A percentile compares a stretch with the other conserved stretches of the same genome.
phyloP scores from a whole-genome alignment of 1,139 yeast species.

The Trichomonascaceae sp. region DNA sequence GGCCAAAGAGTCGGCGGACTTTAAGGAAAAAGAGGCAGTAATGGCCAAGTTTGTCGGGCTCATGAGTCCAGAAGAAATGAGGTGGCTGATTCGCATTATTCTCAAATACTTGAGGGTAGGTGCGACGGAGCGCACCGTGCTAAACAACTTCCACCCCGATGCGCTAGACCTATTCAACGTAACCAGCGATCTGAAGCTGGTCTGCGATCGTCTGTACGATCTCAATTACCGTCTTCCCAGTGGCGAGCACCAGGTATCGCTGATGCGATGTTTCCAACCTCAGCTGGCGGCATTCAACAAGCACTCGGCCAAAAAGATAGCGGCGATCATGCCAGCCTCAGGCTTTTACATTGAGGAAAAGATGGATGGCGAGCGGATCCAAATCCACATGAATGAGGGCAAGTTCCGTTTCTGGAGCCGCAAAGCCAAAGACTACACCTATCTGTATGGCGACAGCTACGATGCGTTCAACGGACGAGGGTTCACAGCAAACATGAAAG shows the following conservation, averaged over 20 bases:
- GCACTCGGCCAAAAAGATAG: constrained; percentile 36
- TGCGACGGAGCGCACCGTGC: constrained; percentile 47
- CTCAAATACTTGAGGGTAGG: constrained; percentile 43
- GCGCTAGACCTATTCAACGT: constrained; percentile 52
- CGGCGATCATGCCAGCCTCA: constrained; percentile 27
- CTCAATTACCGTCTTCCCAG: constrained; percentile 9
- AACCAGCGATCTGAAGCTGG: constrained; percentile 51
- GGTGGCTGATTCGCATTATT: constrained; percentile 58
- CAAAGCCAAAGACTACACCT: constrained; percentile 58
- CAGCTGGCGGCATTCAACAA: constrained; percentile 50
- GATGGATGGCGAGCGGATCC: constrained; percentile 85
- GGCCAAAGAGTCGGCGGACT: constrained; percentile 12
- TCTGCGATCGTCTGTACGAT: constrained; percentile 47
- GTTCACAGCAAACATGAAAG: constrained; percentile 40
- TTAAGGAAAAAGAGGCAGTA: constrained; percentile 24
- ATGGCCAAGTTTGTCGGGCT: constrained; percentile 39
- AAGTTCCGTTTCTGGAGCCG: constrained; percentile 53
- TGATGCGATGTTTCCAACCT: constrained; percentile 43
- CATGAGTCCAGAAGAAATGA: constrained; percentile 51
- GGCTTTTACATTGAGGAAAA: constrained; percentile 77
- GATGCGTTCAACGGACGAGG: constrained; percentile 36
- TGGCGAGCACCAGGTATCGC: constrained; percentile 10
- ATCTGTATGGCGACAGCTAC: constrained; percentile 54
- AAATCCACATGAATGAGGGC: constrained; percentile 44
- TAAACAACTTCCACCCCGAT: constrained; percentile 71